Percentiles rank a stretch among this genome's conserved stretches.
Evolutionary conservation across 106 monocot genomes (phyloP).

Genomic region (Phalaenopsis equestris): DNA sequence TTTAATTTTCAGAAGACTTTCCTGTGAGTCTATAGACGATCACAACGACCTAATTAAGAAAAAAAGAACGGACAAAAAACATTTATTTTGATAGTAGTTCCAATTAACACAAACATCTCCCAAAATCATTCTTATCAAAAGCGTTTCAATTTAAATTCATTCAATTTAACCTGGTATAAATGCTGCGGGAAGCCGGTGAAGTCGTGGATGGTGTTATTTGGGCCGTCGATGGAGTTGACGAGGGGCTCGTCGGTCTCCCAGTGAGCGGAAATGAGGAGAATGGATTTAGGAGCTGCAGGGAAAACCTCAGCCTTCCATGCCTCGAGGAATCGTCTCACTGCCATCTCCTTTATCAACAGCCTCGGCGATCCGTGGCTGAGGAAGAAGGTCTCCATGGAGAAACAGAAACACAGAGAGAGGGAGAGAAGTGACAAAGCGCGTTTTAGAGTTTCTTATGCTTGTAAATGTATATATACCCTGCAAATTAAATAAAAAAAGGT

Average conservation of each 20-base stretch:
- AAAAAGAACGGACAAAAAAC: no score
- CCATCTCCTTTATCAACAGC: constrained; percentile 69
- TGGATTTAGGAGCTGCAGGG: constrained; percentile 38
- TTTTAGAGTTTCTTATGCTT: not conserved
- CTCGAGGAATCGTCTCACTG: constrained; percentile 52
- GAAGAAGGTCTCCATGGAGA: constrained; percentile 81
- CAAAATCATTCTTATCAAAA: not conserved
- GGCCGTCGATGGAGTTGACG: constrained; percentile 44
- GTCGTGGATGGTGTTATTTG: constrained; percentile 68
- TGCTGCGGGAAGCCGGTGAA: constrained; percentile 74
- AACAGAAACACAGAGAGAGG: not conserved
- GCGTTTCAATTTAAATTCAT: not conserved
- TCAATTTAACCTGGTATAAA: constrained; percentile 54
- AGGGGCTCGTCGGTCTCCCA: constrained; percentile 63
- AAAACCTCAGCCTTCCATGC: constrained; percentile 43
- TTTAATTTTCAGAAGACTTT: no score
- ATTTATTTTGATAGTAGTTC: no score
- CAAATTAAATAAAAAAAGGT: no score
- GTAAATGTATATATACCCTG: no score
- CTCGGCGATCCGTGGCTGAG: constrained; percentile 75
- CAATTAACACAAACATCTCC: no score
- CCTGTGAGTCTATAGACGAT: no score
- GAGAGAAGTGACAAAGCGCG: not conserved
- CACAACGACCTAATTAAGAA: no score
- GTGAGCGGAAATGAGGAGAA: constrained; percentile 66